phyloP scores from a whole-genome alignment of 1,139 yeast species.

The Saccharomyces hybrid region DNA sequence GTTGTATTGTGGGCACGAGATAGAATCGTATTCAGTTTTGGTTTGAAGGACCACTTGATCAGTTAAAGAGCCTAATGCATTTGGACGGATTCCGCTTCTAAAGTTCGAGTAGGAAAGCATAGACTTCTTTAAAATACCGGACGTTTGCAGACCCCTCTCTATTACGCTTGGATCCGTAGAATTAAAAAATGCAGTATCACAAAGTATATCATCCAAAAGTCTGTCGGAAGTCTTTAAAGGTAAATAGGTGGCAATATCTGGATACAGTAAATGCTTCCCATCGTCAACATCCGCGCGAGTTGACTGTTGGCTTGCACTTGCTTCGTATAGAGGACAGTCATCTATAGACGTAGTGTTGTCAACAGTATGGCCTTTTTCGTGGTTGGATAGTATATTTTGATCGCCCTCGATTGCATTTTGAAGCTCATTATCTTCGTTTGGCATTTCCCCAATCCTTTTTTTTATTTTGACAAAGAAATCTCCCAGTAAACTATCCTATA shows the following conservation, averaged over 20 bases:
- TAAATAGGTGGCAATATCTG: slow-evolving; percentile 25
- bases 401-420: background rate
- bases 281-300: slow-evolving; percentile 12
- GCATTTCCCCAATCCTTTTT: background rate
- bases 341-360: background rate
- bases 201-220: slow-evolving; percentile 52
- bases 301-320: background rate
- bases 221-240: slow-evolving; percentile 59
- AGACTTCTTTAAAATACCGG: slow-evolving; percentile 27
- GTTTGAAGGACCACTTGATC: slow-evolving; percentile 28
- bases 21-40: slow-evolving; percentile 24
- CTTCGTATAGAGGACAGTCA: background rate
- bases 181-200: slow-evolving; percentile 20
- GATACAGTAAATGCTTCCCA: slow-evolving; percentile 25
- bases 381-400: background rate
- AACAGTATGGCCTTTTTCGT: background rate
- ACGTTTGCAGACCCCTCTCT: slow-evolving; percentile 8
- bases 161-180: slow-evolving; percentile 11
- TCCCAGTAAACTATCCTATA: background rate
- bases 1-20: slow-evolving; percentile 25
- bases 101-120: slow-evolving; percentile 29
- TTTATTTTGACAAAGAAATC: background rate
- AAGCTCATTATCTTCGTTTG: background rate
- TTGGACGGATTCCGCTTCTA: slow-evolving; percentile 18
- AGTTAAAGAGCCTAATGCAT: slow-evolving; percentile 22